Base-by-base conservation (phyloP, 1,139 yeast genomes). In the Nakaseomyces nivariensis region DNA sequence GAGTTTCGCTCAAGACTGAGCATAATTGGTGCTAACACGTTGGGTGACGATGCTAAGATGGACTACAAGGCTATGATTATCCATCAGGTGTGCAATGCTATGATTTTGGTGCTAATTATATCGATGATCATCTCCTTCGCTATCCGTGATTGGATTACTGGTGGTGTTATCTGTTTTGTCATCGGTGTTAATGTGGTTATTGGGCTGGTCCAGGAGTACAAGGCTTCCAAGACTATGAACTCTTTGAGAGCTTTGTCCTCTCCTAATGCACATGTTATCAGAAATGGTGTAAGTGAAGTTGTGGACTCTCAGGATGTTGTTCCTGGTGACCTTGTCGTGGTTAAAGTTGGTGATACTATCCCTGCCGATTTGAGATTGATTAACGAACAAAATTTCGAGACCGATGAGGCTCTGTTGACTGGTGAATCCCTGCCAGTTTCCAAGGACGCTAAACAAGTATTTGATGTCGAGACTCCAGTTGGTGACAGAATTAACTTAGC, bases 91-190 rank as follows among this genome's bases (percentile, higher is more conserved):
- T 90, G 85, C 59, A 95, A 92, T 67, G 97, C 97, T 9, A 76
- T 92, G 72, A 90, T 92, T 56, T 71, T 92, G 62, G 75, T 92
- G 51, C 74, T 92, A 60, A 82, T 90, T 48, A 96, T 94, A 0
- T 87, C 96, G 0, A 96, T 97, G 4, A 76, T 77, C 7, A 76
- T 92, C 46, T 81, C 95, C 54, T 84, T 92, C 60, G 73, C 88
- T 63, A 86, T 94, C 86, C 95, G 95, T 36, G 94, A 92, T 67
- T 81, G 84, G 54, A 97, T 92, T 64, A 97, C 95, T 61, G 96
- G 97, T 9, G 75, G 94, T 44, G 85, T 94, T 51, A 92, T 92
- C 62, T 80, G 95, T 0, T 74, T 88, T 55, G 97, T 97, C n/a
- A 87, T 92, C 47, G 64, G 83, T 41, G 85, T 92, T 57, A 97